A percentile compares a stretch with the other conserved stretches of the same genome.
These are phyloP conservation scores for Collybia mongolica DNA, from an alignment of 768 basidiomycete genomes.

Conservation along the genomic window DNA sequence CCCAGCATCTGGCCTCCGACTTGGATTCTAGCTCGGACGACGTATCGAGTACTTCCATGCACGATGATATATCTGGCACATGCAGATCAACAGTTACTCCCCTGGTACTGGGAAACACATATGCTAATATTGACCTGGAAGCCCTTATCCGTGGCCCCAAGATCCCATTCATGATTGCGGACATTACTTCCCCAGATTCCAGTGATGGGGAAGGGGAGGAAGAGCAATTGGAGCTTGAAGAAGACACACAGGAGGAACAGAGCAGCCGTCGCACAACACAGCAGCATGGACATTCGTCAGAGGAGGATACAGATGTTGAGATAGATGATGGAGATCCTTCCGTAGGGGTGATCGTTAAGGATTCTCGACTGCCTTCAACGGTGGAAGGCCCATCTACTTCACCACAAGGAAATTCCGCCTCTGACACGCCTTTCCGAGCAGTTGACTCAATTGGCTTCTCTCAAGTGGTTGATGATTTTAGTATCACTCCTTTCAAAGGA, in stretches of 20 bases:
- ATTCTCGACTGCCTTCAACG: too few relatives aligned
- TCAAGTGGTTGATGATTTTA: conserved; percentile 15
- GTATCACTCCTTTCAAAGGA: too few relatives aligned
- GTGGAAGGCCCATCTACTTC: not conserved
- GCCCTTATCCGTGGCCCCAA: conserved; percentile 38
- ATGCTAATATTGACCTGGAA: conserved; percentile 32
- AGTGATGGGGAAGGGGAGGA: conserved; percentile 33
- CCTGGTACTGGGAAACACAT: conserved; percentile 20
- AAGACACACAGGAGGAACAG: conserved; percentile 26
- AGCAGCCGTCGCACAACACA: conserved; percentile 26
- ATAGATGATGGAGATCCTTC: conserved; percentile 32
- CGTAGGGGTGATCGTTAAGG: conserved; percentile 2
- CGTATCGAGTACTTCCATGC: conserved; percentile 2
- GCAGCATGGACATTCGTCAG: conserved; percentile 11
- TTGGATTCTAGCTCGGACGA: too few relatives aligned
- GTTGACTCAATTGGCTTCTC: conserved; percentile 26
- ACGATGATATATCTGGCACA: conserved; percentile 6
- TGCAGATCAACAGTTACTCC: conserved; percentile 13
- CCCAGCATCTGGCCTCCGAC: too few relatives aligned
- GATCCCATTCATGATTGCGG: conserved; percentile 23
- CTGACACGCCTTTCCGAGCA: too few relatives aligned
- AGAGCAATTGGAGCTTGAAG: conserved; percentile 33
- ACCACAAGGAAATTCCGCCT: too few relatives aligned
- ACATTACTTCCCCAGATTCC: conserved; percentile 38
- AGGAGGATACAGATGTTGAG: conserved; percentile 34